Evolutionary conservation across 2,329 filamentous ascomycete species (phyloP), one percentile per base, ranked within the genome.

Genomic region (Pseudogymnoascus sp.): DNA sequence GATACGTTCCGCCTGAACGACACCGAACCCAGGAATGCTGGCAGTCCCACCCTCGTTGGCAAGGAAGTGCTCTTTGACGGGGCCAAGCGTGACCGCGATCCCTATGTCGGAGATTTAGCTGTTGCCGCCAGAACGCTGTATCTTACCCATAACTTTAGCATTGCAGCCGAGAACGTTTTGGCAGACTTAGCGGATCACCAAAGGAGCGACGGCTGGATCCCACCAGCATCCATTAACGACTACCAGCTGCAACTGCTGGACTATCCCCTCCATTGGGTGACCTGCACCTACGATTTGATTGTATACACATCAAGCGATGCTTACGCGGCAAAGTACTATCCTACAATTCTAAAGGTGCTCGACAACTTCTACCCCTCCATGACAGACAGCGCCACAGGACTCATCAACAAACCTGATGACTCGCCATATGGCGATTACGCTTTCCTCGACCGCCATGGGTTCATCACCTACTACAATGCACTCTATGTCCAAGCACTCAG

Each of bases 231-330:
- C 27, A 78, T 75, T 15, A 76, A 73, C 25, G 71, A 76, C 59
- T 83, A 83, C 65, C 76, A 74, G 0, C 75, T 83, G 1, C 70
- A 73, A 0, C 71, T 83, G 0, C 80, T 81, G 41, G 80, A 83
- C 63, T 83, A 82, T 62, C 79, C 80, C 1, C 70, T 83, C 0
- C 81, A 78, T 76, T 83, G 80, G 80, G 76, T 82, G 2, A 73
- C 77, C 6, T 79, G 75, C 63, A 78, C 74, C 61, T 77, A 75
- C 63, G 79, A 83, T 65, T 71, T 78, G 17, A 76, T 81, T 51
- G 72, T 81, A 70, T 81, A 83, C 68, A 81, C 78, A 0, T 79
- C 78, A 9, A 77, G 82, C 66, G 65, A 69, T 0, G 71, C 68
- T 2, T 82, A 77, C 63, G 69, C 79, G 3, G 51, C 71, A 2